phyloP scores from a whole-genome alignment of 179 eudicot genomes.

The Sideroxylon spinosum region DNA sequence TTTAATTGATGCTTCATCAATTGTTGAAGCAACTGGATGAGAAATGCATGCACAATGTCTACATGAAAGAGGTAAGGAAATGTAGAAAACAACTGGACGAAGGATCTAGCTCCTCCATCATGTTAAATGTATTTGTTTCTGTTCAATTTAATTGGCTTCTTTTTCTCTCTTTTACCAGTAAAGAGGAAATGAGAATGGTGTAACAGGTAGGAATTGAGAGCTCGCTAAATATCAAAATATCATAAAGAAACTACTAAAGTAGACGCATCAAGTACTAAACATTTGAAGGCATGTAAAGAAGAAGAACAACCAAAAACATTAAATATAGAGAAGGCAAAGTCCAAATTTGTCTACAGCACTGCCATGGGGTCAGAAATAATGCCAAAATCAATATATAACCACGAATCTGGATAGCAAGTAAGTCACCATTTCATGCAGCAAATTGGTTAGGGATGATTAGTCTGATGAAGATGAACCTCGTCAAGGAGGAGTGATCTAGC shows the following conservation, averaged over 20 bases:
- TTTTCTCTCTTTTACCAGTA: too few species aligned
- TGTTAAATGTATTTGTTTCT: too few species aligned
- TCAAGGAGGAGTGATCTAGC: slow-evolving; percentile 59
- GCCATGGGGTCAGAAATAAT: neutral
- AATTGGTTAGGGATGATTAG: neutral
- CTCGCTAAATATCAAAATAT: neutral
- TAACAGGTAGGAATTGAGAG: neutral
- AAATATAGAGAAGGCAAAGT: neutral
- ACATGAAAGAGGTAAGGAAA: too few species aligned
- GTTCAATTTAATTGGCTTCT: too few species aligned
- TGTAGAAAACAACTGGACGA: too few species aligned
- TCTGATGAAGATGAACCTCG: slow-evolving; percentile 34
- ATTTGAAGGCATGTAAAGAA: too few species aligned
- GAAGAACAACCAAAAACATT: neutral
- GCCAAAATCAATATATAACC: too few species aligned
- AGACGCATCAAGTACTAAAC: neutral
- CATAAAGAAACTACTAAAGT: neutral
- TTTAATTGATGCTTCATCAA: too few species aligned
- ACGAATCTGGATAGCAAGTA: too few species aligned
- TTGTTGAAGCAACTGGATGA: too few species aligned
- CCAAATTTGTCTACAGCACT: neutral
- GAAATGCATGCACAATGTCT: too few species aligned
- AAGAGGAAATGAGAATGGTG: neutral
- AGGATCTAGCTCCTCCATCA: too few species aligned
- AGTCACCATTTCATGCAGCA: slow-evolving; percentile 10